Conservation (phyloP, 2,329 filamentous ascomycete species). For the Bipolaris bicolor region DNA sequence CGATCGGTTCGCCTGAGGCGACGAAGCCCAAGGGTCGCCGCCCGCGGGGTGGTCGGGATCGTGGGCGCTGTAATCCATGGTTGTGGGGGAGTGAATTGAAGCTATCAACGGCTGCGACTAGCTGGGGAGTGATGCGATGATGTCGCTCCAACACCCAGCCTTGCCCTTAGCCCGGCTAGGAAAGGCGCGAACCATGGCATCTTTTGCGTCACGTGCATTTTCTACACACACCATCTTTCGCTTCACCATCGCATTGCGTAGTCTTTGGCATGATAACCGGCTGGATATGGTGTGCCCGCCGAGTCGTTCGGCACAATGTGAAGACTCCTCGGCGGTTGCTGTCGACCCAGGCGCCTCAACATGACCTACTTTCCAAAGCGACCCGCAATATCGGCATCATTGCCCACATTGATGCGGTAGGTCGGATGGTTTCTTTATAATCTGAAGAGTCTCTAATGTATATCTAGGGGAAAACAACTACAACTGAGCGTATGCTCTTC, state of each 20-base stretch:
- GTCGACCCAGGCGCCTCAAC: slow-evolving; percentile 30
- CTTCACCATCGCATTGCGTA: slow-evolving; percentile 15
- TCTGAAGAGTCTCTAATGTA: slow-evolving; percentile 7
- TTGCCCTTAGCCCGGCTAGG: slow-evolving; percentile 32
- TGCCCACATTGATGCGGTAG: slow-evolving; percentile 90
- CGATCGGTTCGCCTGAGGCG: slow-evolving; percentile 59
- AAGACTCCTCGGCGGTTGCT: slow-evolving; percentile 38
- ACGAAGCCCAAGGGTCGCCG: slow-evolving; percentile 67
- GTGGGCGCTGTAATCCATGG: slow-evolving; percentile 70
- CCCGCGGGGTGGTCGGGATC: slow-evolving; percentile 65
- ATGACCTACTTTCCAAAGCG: slow-evolving; percentile 63
- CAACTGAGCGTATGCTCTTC: slow-evolving; percentile 98
- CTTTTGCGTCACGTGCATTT: slow-evolving; percentile 35
- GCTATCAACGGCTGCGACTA: slow-evolving; percentile 25
- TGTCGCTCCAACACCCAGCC: slow-evolving; percentile 19
- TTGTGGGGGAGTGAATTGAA: slow-evolving; percentile 32
- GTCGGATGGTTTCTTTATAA: slow-evolving; percentile 27
- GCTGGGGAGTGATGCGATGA: slow-evolving; percentile 28
- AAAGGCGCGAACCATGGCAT: slow-evolving; percentile 34
- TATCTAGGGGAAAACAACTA: slow-evolving; percentile 85
- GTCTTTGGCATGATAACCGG: slow-evolving; percentile 42
- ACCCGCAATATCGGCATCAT: slow-evolving; percentile 98
- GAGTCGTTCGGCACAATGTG: slow-evolving; percentile 42
- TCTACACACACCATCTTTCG: slow-evolving; percentile 12
- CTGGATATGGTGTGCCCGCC: slow-evolving; percentile 45